Percentiles rank a stretch among this genome's conserved stretches.
Conservation (phyloP, 306 rosid species). For the Dalbergia cultrata region DNA sequence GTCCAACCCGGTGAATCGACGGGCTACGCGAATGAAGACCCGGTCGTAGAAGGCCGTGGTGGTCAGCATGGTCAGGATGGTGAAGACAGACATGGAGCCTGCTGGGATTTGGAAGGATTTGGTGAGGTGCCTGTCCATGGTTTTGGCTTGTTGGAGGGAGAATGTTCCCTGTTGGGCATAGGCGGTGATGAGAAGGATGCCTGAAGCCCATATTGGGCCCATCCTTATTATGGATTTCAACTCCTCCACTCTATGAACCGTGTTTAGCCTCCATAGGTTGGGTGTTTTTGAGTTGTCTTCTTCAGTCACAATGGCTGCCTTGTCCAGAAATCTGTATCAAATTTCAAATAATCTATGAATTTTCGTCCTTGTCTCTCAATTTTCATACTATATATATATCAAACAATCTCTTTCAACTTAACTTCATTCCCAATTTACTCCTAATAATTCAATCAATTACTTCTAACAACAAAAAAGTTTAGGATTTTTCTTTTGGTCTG, state of each 20-base stretch:
- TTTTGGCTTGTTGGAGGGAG: constrained; percentile 84
- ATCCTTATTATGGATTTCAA: constrained; percentile 81
- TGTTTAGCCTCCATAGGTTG: constrained; percentile 78
- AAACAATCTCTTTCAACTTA: background rate
- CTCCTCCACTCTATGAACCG: constrained; percentile 91
- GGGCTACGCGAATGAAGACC: constrained; percentile 64
- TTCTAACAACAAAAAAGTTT: too few relatives aligned
- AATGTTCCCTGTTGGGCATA: constrained; percentile 89
- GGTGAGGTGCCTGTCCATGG: constrained; percentile 79
- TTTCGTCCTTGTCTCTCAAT: too few relatives aligned
- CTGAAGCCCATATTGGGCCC: constrained; percentile 98
- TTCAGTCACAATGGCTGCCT: constrained; percentile 75
- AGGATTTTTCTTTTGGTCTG: too few relatives aligned
- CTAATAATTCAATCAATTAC: too few relatives aligned
- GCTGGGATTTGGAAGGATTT: constrained; percentile 85
- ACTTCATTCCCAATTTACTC: background rate
- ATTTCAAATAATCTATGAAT: background rate
- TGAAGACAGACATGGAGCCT: constrained; percentile 90
- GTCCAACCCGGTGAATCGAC: constrained; percentile 80
- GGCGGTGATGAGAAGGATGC: constrained; percentile 90
- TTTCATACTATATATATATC: too few relatives aligned
- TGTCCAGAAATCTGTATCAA: constrained; percentile 77
- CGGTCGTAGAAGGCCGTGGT: constrained; percentile 84
- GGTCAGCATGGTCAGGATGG: constrained; percentile 69
- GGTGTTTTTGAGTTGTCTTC: constrained; percentile 68